phyloP scores from a whole-genome alignment of 352 stramenopile genomes.

The Phytophthora meadii region DNA sequence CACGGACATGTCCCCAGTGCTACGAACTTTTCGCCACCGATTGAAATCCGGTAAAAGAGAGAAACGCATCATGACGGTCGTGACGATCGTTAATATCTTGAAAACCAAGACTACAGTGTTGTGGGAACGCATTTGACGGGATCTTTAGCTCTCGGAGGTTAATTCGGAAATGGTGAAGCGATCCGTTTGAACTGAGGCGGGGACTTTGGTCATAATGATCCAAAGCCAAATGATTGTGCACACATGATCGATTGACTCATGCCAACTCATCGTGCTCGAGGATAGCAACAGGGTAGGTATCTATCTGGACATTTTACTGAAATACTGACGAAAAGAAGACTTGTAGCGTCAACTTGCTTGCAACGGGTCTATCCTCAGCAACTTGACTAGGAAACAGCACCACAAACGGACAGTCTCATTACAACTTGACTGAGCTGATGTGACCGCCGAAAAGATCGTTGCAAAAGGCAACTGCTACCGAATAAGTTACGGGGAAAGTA shows the following conservation, averaged over 20 bases:
- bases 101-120: background rate
- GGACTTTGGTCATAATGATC: background rate
- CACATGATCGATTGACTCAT: background rate
- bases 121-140: conserved; percentile 7
- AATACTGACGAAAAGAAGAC: too few species aligned
- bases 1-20: conserved; percentile 29
- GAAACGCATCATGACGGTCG: conserved; percentile 37
- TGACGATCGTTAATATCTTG: conserved; percentile 31
- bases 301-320: too few species aligned
- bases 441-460: too few species aligned
- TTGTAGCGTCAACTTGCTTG: too few species aligned
- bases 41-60: conserved; percentile 33
- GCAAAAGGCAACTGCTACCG: too few species aligned
- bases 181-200: conserved; percentile 5
- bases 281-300: background rate
- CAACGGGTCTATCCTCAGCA: too few species aligned
- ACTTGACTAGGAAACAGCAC: too few species aligned
- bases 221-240: background rate
- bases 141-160: background rate
- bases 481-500: too few species aligned
- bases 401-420: too few species aligned
- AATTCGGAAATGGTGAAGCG: conserved; percentile 1
- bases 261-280: too few species aligned
- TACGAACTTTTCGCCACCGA: conserved; percentile 25
- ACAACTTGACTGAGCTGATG: too few species aligned